Evolutionary conservation across 176 grass and related monocot genomes (phyloP), one percentile per base, ranked within the genome.

Genomic region (Saccharum spontaneum): DNA sequence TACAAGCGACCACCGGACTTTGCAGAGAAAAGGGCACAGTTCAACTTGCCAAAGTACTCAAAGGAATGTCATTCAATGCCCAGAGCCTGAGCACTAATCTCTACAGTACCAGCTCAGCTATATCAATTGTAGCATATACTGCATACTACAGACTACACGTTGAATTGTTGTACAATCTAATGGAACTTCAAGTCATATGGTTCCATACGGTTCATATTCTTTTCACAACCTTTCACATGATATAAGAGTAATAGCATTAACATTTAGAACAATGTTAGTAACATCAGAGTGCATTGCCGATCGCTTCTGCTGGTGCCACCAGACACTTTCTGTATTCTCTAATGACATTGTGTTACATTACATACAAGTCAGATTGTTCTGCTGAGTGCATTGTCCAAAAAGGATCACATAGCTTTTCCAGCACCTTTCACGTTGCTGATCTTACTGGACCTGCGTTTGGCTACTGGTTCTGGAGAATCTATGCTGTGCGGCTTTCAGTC

Each of bases 1-100:
- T 92, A 84, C 59, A 59, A 92, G 83, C 70, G 83, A 72, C 75
- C 70, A 75, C 90, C 88, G 0, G 80, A 89, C 71, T 95, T 92
- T 79, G 4, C 71, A 31, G 88, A 92, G 83, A 84, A 37, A 82
- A 95, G 80, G 71, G 48, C 84, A 62, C 78, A 86, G 14, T 95
- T 86, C 72, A 81, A 82, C 38, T 37, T 95, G 38, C 88, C 88
- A 38, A 82, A 87, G 33, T 65, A 40, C 68, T 55, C 81, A 44
- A 84, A 39, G 79, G 88, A 80, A 1, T 73, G 63, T 31, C 81
- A 55, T 75, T 67, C 83, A 33, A 92, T 95, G 93, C 93, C 88
- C 8, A 23, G 10, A 2, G 5, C 1, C 22, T 79, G 36, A 31
- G 70, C 44, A 54, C 64, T 79, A 81, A 63, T 71, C 20, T 59